phyloP scores from a whole-genome alignment of 192 early-diverging fungal species.

The Phlyctochytrium planicorne region DNA sequence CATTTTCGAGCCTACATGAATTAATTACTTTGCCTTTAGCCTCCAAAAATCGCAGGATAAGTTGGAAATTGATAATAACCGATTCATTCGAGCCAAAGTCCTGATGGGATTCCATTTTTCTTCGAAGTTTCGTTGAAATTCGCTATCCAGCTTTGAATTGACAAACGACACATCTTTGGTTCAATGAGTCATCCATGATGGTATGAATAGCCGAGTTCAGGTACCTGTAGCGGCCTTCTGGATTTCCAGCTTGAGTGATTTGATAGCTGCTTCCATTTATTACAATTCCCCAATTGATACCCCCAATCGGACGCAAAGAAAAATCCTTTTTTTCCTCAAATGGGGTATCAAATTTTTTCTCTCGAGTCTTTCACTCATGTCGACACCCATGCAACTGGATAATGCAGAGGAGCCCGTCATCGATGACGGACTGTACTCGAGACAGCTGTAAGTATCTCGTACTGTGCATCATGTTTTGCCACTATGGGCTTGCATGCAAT shows the following conservation, averaged over 20 bases:
- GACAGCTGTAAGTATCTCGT: slow-evolving; percentile 98
- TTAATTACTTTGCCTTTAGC: too few relatives aligned
- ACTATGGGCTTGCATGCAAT: neutral
- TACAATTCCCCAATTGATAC: neutral
- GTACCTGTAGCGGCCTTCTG: neutral
- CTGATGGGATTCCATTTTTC: neutral
- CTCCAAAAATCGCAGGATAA: too few relatives aligned
- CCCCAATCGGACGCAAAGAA: too few relatives aligned
- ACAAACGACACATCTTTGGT: neutral
- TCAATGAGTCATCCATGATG: too few relatives aligned
- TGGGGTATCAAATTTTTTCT: neutral
- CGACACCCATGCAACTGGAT: too few relatives aligned
- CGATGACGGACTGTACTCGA: slow-evolving; percentile 97
- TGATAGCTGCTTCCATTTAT: neutral
- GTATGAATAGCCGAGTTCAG: too few relatives aligned
- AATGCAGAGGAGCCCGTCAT: slow-evolving; percentile 53
- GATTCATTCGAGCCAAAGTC: neutral
- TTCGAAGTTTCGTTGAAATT: neutral
- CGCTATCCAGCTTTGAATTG: neutral
- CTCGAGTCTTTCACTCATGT: too few relatives aligned
- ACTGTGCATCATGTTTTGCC: neutral
- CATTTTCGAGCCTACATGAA: too few relatives aligned
- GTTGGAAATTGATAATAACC: too few relatives aligned
- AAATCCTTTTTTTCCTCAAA: too few relatives aligned
- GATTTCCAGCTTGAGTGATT: neutral